Percentiles rank a stretch among this genome's conserved stretches.
Conservation (phyloP, 192 early-diverging fungal species). For the Backusella parvicylindrica region DNA sequence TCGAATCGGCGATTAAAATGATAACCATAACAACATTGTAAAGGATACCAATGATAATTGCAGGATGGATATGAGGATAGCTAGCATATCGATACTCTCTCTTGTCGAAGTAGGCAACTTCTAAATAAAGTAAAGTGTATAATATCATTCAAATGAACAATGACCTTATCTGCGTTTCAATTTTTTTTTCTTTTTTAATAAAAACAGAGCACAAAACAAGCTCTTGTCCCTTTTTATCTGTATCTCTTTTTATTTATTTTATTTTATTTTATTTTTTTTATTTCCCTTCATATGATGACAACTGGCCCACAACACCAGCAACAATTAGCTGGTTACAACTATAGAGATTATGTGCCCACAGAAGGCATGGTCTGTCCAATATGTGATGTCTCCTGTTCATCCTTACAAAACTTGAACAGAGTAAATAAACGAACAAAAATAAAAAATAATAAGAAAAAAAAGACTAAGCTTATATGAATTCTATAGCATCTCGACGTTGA, state of each 20-base stretch:
- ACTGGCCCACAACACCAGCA: background rate
- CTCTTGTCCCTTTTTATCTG: too few relatives aligned
- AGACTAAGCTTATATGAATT: too few relatives aligned
- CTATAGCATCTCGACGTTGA: constrained; percentile 44
- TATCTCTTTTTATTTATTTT: too few relatives aligned
- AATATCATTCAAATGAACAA: too few relatives aligned
- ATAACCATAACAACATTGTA: background rate
- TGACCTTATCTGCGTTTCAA: background rate
- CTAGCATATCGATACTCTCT: too few relatives aligned
- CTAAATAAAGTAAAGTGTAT: too few relatives aligned
- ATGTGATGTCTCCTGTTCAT: constrained; percentile 29
- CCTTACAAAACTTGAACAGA: constrained; percentile 26
- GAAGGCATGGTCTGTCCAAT: constrained; percentile 35
- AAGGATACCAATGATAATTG: background rate
- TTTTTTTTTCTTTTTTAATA: background rate
- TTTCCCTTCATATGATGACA: background rate
- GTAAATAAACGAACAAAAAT: background rate
- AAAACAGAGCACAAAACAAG: background rate
- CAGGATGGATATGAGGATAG: background rate
- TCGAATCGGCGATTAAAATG: background rate
- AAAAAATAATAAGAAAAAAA: background rate
- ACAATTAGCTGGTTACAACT: constrained; percentile 22
- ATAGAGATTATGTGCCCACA: constrained; percentile 31
- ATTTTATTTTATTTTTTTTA: background rate
- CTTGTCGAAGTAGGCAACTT: too few relatives aligned